Conservation (phyloP, 306 rosid genomes). For the Ceratonia siliqua region DNA sequence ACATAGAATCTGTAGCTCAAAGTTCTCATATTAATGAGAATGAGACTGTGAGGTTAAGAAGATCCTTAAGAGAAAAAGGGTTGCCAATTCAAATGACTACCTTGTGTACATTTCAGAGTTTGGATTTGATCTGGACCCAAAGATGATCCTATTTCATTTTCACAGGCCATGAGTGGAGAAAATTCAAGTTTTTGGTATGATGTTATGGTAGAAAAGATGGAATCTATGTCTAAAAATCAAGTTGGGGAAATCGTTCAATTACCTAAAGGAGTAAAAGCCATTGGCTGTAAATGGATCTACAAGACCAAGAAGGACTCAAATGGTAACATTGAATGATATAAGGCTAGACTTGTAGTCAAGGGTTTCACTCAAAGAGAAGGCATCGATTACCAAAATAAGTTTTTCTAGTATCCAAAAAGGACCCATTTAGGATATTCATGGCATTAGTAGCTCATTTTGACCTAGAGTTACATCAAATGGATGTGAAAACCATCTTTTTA, state of each 20-base stretch:
- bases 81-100: too few relatives aligned
- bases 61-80: background rate
- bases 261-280: too few relatives aligned
- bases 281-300: background rate
- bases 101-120: too few relatives aligned
- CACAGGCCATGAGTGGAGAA: too few relatives aligned
- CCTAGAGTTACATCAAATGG: background rate
- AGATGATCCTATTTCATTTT: too few relatives aligned
- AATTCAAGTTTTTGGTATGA: too few relatives aligned
- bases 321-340: background rate
- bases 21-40: too few relatives aligned
- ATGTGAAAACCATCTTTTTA: background rate
- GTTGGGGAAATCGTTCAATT: background rate
- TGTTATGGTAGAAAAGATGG: background rate
- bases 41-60: background rate
- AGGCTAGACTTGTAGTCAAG: background rate
- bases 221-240: background rate
- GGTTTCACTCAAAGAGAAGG: background rate
- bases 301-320: background rate
- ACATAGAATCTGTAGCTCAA: too few relatives aligned
- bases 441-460: background rate
- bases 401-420: background rate
- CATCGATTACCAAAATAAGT: background rate
- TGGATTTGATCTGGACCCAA: too few relatives aligned
- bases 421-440: background rate